Base-by-base conservation (phyloP, 176 grass and related monocot species). In the Dactylis glomerata region DNA sequence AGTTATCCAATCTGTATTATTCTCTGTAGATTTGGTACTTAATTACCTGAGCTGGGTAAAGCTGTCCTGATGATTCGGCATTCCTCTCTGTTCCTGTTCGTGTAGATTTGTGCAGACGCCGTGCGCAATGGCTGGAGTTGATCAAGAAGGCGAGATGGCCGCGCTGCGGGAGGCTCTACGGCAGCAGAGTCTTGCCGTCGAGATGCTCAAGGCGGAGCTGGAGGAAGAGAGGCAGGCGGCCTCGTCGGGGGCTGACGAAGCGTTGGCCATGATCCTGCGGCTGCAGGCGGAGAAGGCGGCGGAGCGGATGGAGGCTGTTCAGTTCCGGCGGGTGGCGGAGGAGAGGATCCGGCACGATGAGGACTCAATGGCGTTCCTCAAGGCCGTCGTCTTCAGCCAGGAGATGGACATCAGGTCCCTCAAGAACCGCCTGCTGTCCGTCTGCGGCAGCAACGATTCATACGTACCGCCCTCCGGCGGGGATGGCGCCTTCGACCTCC, bases 351-450 rank as follows among this genome's bases (percentile, higher is more conserved):
- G 77, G 23, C 91, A 98, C 68, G 91, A 98, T 70, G 91, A 89
- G 78, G 89, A 90, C 71, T 81, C 92, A 11, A 85, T 95, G 3
- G 85, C 87, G 0, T 80, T 87, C 80, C 89, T 95, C 65, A 94
- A 90, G 87, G 93, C 84, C 72, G 80, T 93, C 73, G 77, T 95
- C 58, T 93, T 90, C 89, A 86, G 90, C 83, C 91, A 91, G 70
- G 93, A 98, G 33, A 90, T 95, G 85, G 93, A 90, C 59, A 84
- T 98, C 59, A 88, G 86, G 41, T 92, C 96, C 37, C 96, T 98
- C 77, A 88, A 73, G 75, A 86, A 88, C 28, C 78, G 92, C 68
- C 73, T 98, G 10, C 85, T 93, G 20, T 87, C 80, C 55, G 90
- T 79, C 84, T 89, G 36, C 84, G 78, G 82, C 86, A 37, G 59